Evolutionary conservation across 805 yeast genomes (phyloP), one percentile per base, ranked within the genome.

Genomic region (Candida maltosa): DNA sequence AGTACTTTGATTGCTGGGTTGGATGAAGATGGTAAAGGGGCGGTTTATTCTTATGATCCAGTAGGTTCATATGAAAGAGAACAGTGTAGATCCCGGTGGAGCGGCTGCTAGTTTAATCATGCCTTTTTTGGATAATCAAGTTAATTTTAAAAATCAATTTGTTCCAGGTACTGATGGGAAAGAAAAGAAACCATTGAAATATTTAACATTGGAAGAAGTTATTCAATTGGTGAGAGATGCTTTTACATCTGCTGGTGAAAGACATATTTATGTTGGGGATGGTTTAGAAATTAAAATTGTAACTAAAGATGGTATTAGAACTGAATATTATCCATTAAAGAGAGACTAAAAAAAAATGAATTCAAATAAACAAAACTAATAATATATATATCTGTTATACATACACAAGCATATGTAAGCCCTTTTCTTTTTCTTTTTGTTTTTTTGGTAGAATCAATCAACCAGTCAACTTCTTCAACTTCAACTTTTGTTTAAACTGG

Each of bases 211-310:
- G 47, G 96, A 87, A 2, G 95, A 89, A 65, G 97, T 88, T 16
- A 68, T 93, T 52, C 75, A 80, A 49, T 69, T 93, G 45, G 97
- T 93, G 25, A 82, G 80, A 59, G 98, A 93, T 63, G 95, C 98
- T 5, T 93, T 93, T 57, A 73, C 87, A 16, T 87, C 96, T 6
- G 98, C 96, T 15, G 91, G 97, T 14, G 98, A 93, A 67, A 84
- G 98, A 74, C 97, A 93, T 63, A 93, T 93, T 49, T 94, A 89
- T 49, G 97, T 93, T 35, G 98, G 98, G 69, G 98, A 93, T 69
- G 95, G 93, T 5, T 73, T 93, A 44, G 96, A 93, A 62, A 82
- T 93, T 32, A 69, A 84, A 46, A 85, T 93, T 49, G 89, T 91
- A 40, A 87, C 97, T 10, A 89, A 88, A 58, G 96, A 88, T 16